These are phyloP conservation scores for Candida berthetii DNA, from an alignment of 805 yeast genomes.

Conservation along the genomic window DNA sequence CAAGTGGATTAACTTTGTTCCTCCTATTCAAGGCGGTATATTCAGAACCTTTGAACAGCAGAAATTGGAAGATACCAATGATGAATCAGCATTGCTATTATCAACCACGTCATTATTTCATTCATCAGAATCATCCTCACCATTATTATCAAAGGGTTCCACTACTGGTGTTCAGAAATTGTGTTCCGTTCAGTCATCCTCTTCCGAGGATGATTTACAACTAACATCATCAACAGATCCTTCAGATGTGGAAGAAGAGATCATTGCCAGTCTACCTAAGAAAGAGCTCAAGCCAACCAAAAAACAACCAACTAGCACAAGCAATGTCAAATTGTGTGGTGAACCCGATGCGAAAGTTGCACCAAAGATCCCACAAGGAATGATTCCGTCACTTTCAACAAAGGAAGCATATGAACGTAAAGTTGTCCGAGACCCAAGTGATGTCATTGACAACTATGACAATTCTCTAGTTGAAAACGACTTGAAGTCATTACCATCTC, in stretches of 20 bases:
- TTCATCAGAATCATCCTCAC: too few relatives aligned
- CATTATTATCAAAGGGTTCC: too few relatives aligned
- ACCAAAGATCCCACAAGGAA: constrained; percentile 49
- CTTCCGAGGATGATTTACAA: constrained; percentile 1
- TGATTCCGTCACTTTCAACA: constrained; percentile 32
- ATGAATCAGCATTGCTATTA: background rate
- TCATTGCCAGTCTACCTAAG: background rate
- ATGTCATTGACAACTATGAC: constrained; percentile 51
- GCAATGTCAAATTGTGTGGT: constrained; percentile 26
- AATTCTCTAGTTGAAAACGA: constrained; percentile 49
- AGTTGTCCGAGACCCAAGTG: constrained; percentile 49
- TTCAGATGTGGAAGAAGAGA: constrained; percentile 10
- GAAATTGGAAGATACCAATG: constrained; percentile 1
- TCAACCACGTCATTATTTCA: too few relatives aligned
- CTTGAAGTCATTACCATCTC: constrained; percentile 47
- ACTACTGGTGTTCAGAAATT: background rate
- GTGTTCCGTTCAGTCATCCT: background rate
- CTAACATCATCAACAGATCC: constrained; percentile 8
- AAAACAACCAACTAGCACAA: background rate
- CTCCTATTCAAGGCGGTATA: constrained; percentile 84
- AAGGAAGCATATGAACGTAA: constrained; percentile 19
- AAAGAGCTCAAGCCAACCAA: background rate
- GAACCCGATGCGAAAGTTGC: constrained; percentile 31
- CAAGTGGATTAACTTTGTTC: constrained; percentile 69
- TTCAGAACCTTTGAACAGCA: constrained; percentile 29